Percentiles rank a stretch among this genome's conserved stretches.
Conservation (phyloP, 129 eudicot species). For the Cynara cardunculus region DNA sequence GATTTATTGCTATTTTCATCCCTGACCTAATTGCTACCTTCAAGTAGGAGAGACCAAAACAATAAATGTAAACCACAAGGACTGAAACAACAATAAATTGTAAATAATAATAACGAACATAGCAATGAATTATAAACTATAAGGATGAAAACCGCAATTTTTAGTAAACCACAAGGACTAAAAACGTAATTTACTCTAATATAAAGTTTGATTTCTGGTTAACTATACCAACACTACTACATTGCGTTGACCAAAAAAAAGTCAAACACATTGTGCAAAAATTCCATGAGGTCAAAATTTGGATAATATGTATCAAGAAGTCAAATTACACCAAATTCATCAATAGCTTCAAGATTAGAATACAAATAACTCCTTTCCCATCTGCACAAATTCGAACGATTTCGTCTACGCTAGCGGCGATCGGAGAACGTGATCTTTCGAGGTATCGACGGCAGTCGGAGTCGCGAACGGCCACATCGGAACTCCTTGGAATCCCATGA, state of each 20-base stretch:
- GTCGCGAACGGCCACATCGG: conserved; percentile 82
- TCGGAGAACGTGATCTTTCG: conserved; percentile 67
- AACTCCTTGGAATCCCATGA: conserved; percentile 57
- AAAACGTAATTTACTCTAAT: too few species aligned
- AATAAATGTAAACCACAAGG: too few species aligned
- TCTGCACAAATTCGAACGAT: conserved; percentile 1
- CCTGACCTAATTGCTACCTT: too few species aligned
- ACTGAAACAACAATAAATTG: too few species aligned
- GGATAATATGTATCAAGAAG: conserved; percentile 7
- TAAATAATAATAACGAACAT: too few species aligned
- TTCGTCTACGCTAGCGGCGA: conserved; percentile 59
- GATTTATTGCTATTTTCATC: too few species aligned
- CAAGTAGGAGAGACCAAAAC: too few species aligned
- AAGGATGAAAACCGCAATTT: too few species aligned
- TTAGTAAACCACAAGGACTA: too few species aligned
- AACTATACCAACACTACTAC: neutral
- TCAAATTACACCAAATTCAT: conserved; percentile 27
- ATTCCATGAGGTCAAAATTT: conserved; percentile 33
- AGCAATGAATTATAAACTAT: too few species aligned
- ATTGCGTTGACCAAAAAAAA: conserved; percentile 1
- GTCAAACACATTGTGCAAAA: conserved; percentile 23
- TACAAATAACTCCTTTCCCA: conserved; percentile 3
- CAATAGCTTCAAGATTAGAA: conserved; percentile 17
- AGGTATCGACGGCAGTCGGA: conserved; percentile 63
- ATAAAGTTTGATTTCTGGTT: neutral